Evolutionary conservation across 192 early-diverging fungal species (phyloP).

Genomic region (Coemansia nantahalensis): DNA sequence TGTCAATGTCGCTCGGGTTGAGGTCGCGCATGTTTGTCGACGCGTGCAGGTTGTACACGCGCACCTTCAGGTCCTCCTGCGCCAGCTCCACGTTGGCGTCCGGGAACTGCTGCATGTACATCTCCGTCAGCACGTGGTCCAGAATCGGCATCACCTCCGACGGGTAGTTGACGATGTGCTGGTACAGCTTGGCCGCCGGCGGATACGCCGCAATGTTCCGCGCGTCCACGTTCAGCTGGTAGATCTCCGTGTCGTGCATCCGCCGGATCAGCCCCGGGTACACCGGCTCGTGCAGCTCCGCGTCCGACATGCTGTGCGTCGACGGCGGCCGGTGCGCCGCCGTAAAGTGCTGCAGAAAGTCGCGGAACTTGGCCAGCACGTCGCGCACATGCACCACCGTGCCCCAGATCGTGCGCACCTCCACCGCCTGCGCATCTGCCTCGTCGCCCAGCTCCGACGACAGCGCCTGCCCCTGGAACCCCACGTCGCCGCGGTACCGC

Average conservation of each 20-base stretch:
- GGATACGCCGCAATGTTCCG: conserved; percentile 72
- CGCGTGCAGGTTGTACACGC: conserved; percentile 81
- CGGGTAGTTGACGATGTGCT: conserved; percentile 88
- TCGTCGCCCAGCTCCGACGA: conserved; percentile 43
- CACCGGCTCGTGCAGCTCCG: conserved; percentile 61
- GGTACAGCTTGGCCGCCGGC: conserved; percentile 63
- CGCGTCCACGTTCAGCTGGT: conserved; percentile 87
- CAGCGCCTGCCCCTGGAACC: conserved; percentile 32
- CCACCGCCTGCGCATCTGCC: conserved; percentile 16
- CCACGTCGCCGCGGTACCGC: conserved; percentile 40
- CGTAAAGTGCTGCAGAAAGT: conserved; percentile 78
- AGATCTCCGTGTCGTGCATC: conserved; percentile 66
- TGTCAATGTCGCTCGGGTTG: conserved; percentile 96
- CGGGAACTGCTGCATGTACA: conserved; percentile 66
- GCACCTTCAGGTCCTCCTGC: conserved; percentile 62
- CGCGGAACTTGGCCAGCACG: conserved; percentile 70
- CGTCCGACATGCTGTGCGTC: conserved; percentile 27
- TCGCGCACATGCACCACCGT: conserved; percentile 90
- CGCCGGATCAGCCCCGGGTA: conserved; percentile 71
- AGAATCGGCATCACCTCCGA: conserved; percentile 94
- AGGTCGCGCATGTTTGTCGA: conserved; percentile 91
- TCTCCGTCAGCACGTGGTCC: conserved; percentile 82
- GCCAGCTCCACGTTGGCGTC: conserved; percentile 57
- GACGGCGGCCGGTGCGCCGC: conserved; percentile 54
- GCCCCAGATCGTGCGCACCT: conserved; percentile 83